These are phyloP conservation scores for Pseudomassariella vexata DNA, from an alignment of 2,329 filamentous ascomycete species.

Conservation along the genomic window DNA sequence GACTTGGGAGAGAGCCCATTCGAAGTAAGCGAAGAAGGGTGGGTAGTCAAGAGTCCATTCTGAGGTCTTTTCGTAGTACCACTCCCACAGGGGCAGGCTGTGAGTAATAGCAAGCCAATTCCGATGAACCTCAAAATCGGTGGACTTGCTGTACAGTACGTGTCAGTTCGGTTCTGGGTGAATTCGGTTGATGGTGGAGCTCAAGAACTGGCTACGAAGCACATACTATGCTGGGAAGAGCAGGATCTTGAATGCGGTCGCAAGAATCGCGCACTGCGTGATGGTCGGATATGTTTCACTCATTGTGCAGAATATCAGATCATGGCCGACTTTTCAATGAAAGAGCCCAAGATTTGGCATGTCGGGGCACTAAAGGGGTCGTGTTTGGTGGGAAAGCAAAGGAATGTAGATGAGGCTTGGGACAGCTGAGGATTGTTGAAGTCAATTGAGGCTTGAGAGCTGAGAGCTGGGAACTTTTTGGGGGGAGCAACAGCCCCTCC, in stretches of 20 bases:
- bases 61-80: conserved; percentile 97
- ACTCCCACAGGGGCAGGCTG: conserved; percentile 77
- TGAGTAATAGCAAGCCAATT: conserved; percentile 98
- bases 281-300: conserved; percentile 80
- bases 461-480: no score
- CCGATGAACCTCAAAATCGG: conserved; percentile 96
- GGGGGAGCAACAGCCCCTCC: no score
- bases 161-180: conserved; percentile 13
- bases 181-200: no score
- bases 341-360: no score
- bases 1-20: conserved; percentile 82
- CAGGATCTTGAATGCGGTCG: conserved; percentile 83
- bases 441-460: no score
- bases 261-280: conserved; percentile 78
- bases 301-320: no score
- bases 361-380: no score
- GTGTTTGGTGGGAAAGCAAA: no score
- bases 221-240: conserved; percentile 92
- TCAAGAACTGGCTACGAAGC: no score
- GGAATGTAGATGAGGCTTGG: no score
- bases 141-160: conserved; percentile 70
- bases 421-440: no score
- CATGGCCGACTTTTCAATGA: no score
- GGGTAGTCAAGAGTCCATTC: conserved; percentile 99
- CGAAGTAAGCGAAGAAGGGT: conserved; percentile 95